Base-by-base conservation (phyloP, 345 rosid genomes). In the Chamaenerion angustifolium region DNA sequence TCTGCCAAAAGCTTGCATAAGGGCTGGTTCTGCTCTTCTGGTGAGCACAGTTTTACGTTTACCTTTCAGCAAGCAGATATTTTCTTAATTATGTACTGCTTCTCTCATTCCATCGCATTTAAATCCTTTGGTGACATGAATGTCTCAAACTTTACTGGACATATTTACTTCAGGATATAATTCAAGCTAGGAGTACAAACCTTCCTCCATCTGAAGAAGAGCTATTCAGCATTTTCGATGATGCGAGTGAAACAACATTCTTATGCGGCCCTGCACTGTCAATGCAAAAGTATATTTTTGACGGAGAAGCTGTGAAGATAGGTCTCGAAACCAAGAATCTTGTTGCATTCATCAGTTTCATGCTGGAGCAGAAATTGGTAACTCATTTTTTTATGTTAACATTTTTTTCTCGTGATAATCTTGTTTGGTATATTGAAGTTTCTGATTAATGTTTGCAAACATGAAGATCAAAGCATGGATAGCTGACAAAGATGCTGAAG, bases 231-330 rank as follows among this genome's bases (percentile, higher is more conserved):
- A 72, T 84, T 64, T 94, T 92, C 50, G 98, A 92, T 53, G 86
- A 92, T 64, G 95, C 98, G 59, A 92, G 98, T 73, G 98, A 92
- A 70, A 84, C 69, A 45, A 88, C 88, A 49, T 92, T 92, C 62
- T 74, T 92, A 45, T 63, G 64, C 64, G 86, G 82, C 49, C 60
- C 80, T 45, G 80, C 95, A 47, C 63, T 66, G 16, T 70, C 76
- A 64, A 76, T 92, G 72, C 95, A 88, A 75, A 92, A 77, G 56
- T 92, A 78, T 74, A 76, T 92, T 54, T 88, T 92, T 62, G 81
- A 92, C 42, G 94, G 94, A 40, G 98, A 77, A 70, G 78, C 76
- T 25, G 90, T 74, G 42, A 88, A 77, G 73, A 77, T 65, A 68
- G 83, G 79, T 56, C 79, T 87, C 57, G 98, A 87, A 65, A 69